Conservation (phyloP, 306 rosid species). For the Castanea sativa region DNA sequence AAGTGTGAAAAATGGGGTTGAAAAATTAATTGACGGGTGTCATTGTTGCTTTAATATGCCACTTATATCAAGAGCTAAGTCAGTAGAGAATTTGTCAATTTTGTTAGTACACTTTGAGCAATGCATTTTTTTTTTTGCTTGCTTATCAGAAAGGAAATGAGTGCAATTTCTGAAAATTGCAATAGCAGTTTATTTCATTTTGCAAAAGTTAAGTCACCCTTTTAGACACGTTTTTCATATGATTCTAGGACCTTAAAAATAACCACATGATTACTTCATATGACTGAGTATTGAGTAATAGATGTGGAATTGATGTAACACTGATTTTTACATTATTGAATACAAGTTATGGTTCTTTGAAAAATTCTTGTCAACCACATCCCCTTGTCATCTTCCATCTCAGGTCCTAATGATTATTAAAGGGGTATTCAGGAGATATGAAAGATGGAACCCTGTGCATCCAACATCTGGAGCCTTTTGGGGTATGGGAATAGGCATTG, state of each 20-base stretch:
- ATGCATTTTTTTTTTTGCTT: too few species aligned
- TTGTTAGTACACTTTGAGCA: too few species aligned
- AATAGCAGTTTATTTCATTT: not conserved
- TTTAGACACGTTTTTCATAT: not conserved
- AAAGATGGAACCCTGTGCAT: constrained; percentile 92
- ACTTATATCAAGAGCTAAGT: not conserved
- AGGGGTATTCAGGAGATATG: constrained; percentile 61
- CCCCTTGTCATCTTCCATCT: constrained; percentile 8
- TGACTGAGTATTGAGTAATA: not conserved
- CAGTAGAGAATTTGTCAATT: not conserved
- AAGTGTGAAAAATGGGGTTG: not conserved
- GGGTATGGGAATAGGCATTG: constrained; percentile 94
- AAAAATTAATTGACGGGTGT: not conserved
- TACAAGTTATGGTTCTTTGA: not conserved
- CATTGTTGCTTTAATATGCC: not conserved
- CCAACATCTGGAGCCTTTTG: constrained; percentile 90
- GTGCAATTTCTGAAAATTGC: not conserved
- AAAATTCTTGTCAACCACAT: not conserved
- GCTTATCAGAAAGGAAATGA: not conserved
- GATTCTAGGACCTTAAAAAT: not conserved
- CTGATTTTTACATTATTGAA: not conserved
- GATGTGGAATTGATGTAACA: not conserved
- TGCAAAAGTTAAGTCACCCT: not conserved
- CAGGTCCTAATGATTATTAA: constrained; percentile 78
- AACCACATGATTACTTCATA: not conserved